Conservation (phyloP, 1,139 yeast species). For the Blastobotrys elegans region DNA sequence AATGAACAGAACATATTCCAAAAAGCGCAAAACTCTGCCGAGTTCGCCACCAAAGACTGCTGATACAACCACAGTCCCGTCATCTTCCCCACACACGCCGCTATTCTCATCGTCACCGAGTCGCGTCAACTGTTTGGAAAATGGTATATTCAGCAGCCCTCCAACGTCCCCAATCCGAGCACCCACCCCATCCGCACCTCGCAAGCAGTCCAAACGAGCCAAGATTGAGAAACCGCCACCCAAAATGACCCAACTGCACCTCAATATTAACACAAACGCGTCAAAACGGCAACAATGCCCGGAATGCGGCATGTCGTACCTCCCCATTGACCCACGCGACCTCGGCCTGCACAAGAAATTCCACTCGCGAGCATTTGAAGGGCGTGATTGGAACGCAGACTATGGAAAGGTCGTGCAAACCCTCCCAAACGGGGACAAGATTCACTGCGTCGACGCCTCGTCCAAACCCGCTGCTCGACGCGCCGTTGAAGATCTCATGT, state of each 20-base stretch:
- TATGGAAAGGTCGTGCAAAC: constrained; percentile 27
- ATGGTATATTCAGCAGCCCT: background rate
- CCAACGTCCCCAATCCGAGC: constrained; percentile 4
- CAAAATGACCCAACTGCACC: constrained; percentile 8
- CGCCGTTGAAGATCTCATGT: constrained; percentile 39
- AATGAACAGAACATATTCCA: constrained; percentile 4
- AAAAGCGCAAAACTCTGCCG: constrained; percentile 2
- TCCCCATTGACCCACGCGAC: constrained; percentile 44
- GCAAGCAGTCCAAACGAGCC: background rate
- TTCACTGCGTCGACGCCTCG: constrained; percentile 28
- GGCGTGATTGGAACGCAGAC: constrained; percentile 45
- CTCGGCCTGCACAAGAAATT: constrained; percentile 43
- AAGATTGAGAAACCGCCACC: constrained; percentile 1
- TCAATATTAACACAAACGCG: constrained; percentile 9
- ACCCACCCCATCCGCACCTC: constrained; percentile 5
- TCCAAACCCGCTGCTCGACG: constrained; percentile 29
- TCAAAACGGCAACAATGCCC: constrained; percentile 39
- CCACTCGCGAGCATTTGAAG: constrained; percentile 39
- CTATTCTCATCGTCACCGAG: constrained; percentile 9
- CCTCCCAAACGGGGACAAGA: background rate
- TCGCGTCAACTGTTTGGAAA: background rate
- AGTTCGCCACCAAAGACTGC: constrained; percentile 1
- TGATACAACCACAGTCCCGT: background rate
- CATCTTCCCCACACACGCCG: constrained; percentile 11
- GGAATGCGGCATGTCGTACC: constrained; percentile 59